These are phyloP conservation scores for Diaporthe nobilis DNA, from an alignment of 2,329 filamentous ascomycete species.

Conservation along the genomic window DNA sequence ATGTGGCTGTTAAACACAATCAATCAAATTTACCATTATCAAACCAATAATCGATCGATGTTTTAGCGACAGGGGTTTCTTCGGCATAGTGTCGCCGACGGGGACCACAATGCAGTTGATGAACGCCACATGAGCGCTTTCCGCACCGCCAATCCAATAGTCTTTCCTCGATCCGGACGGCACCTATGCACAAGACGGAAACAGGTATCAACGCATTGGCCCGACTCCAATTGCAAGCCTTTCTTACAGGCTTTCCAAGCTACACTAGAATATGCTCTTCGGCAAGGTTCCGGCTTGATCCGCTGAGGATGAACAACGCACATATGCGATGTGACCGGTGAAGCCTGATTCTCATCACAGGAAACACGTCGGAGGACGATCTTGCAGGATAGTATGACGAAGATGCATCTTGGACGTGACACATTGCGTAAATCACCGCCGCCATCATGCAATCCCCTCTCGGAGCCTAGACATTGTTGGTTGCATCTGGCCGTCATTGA, in stretches of 20 bases:
- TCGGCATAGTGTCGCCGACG: neutral
- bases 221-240: neutral
- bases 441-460: neutral
- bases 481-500: neutral
- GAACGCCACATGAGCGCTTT: neutral
- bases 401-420: neutral
- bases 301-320: neutral
- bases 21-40: neutral
- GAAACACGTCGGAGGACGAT: neutral
- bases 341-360: neutral
- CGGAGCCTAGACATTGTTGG: neutral
- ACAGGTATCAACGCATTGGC: neutral
- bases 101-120: neutral
- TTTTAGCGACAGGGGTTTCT: neutral
- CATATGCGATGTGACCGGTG: neutral
- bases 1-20: neutral
- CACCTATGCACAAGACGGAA: neutral
- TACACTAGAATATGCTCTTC: neutral
- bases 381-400: neutral
- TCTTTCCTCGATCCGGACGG: neutral
- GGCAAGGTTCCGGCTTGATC: neutral
- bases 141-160: neutral
- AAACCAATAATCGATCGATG: neutral
- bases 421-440: neutral
- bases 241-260: neutral